A percentile compares a stretch with the other conserved stretches of the same genome.
phyloP scores from a whole-genome alignment of 139 green algal genomes.

The Chlorella sorokiniana region DNA sequence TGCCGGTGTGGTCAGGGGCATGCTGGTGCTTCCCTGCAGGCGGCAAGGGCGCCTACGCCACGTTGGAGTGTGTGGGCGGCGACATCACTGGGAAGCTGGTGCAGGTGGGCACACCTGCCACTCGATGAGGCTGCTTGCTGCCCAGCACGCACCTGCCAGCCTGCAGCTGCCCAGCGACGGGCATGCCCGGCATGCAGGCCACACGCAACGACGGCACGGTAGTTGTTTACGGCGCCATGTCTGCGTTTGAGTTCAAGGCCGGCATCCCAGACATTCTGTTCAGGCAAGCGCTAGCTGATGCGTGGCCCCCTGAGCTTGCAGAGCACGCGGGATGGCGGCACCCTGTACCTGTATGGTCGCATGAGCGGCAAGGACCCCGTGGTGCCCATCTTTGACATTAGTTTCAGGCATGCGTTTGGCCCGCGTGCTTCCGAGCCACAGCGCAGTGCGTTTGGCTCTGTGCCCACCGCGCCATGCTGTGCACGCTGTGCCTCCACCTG shows the following conservation, averaged over 20 bases:
- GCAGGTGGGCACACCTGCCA: not conserved
- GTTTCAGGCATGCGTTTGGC: not conserved
- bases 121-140: not conserved
- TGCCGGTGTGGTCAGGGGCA: not conserved
- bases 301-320: not conserved
- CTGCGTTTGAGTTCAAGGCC: not conserved
- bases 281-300: not conserved
- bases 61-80: slow-evolving; percentile 53
- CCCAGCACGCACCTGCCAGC: not conserved
- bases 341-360: not conserved
- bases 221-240: slow-evolving; percentile 45
- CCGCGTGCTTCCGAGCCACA: not conserved
- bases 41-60: slow-evolving; percentile 37
- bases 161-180: not conserved
- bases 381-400: not conserved
- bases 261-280: slow-evolving; percentile 40
- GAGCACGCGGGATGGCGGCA: not conserved
- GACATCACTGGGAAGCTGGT: slow-evolving; percentile 28
- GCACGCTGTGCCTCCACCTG: not conserved
- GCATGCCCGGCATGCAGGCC: not conserved
- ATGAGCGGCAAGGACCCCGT: not conserved
- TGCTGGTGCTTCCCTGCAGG: not conserved
- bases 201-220: slow-evolving; percentile 1
- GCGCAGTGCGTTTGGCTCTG: too few relatives aligned
- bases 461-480: not conserved